These are phyloP conservation scores for Hypoxylon lenormandii DNA, from an alignment of 495 filamentous ascomycete genomes.

Conservation along the genomic window DNA sequence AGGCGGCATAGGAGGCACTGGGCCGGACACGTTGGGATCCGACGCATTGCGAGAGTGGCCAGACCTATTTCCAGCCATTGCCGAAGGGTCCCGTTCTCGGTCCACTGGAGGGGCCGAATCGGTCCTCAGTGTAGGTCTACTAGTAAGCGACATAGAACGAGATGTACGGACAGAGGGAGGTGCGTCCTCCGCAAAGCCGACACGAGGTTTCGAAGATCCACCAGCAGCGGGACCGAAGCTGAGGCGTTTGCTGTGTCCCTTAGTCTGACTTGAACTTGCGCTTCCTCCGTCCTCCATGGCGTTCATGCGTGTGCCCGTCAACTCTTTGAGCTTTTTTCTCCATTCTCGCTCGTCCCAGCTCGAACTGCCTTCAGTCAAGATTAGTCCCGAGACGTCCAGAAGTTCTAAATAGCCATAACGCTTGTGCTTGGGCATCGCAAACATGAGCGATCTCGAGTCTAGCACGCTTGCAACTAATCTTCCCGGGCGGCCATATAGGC, in stretches of 20 bases:
- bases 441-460: slow-evolving; percentile 93
- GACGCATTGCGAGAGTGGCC: slow-evolving; percentile 58
- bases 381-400: slow-evolving; percentile 81
- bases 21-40: slow-evolving; percentile 63
- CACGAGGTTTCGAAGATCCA: slow-evolving; percentile 56
- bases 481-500: slow-evolving; percentile 88
- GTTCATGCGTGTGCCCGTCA: slow-evolving; percentile 83
- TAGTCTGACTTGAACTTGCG: slow-evolving; percentile 68
- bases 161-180: slow-evolving; percentile 65
- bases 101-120: slow-evolving; percentile 61
- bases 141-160: slow-evolving; percentile 61
- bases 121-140: slow-evolving; percentile 57
- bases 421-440: slow-evolving; percentile 90
- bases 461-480: slow-evolving; percentile 86
- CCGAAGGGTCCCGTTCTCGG: slow-evolving; percentile 59
- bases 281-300: slow-evolving; percentile 60
- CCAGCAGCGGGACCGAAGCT: slow-evolving; percentile 68
- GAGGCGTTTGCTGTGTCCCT: slow-evolving; percentile 71
- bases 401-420: slow-evolving; percentile 93
- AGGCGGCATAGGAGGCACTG: slow-evolving; percentile 26
- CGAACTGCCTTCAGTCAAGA: slow-evolving; percentile 78
- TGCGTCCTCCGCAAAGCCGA: slow-evolving; percentile 75
- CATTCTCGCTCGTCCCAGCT: slow-evolving; percentile 91
- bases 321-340: slow-evolving; percentile 87
- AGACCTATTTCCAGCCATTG: slow-evolving; percentile 54